Evolutionary conservation across 2,329 filamentous ascomycete genomes (phyloP).

Genomic region (Fusarium piperis): DNA sequence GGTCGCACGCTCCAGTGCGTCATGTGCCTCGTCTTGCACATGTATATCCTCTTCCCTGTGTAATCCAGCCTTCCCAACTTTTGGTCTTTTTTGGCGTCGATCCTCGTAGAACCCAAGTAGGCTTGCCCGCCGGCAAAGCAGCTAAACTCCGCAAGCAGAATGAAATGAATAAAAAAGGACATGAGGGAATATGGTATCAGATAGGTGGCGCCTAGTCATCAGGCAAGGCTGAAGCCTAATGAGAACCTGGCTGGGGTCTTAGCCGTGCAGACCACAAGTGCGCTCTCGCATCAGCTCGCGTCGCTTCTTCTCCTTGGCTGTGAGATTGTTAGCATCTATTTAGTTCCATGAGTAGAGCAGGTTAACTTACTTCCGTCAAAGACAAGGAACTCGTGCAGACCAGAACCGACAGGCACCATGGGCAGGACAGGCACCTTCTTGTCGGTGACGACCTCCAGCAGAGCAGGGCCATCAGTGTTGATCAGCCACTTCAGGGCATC

Average conservation of each 20-base stretch:
- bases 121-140: conserved; percentile 22
- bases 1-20: background rate
- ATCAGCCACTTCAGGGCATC: conserved; percentile 89
- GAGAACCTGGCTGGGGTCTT: background rate
- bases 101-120: conserved; percentile 18
- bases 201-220: conserved; percentile 9
- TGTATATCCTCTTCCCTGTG: conserved; percentile 2
- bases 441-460: conserved; percentile 92
- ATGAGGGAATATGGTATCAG: conserved; percentile 30
- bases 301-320: conserved; percentile 74
- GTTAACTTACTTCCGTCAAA: conserved; percentile 47
- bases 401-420: conserved; percentile 92
- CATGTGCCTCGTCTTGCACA: conserved; percentile 17
- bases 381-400: conserved; percentile 86
- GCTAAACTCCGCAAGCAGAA: conserved; percentile 28
- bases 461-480: conserved; percentile 86
- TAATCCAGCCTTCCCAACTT: conserved; percentile 17
- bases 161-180: conserved; percentile 18
- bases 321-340: conserved; percentile 48
- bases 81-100: conserved; percentile 23
- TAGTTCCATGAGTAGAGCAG: background rate
- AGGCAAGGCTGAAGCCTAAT: conserved; percentile 35
- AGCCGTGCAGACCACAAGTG: conserved; percentile 61
- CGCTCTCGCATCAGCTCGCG: conserved; percentile 73
- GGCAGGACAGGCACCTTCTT: conserved; percentile 94